A percentile compares a stretch with the other conserved stretches of the same genome.
phyloP scores from a whole-genome alignment of 2,329 filamentous ascomycete genomes.

The Chaetomium sp. region DNA sequence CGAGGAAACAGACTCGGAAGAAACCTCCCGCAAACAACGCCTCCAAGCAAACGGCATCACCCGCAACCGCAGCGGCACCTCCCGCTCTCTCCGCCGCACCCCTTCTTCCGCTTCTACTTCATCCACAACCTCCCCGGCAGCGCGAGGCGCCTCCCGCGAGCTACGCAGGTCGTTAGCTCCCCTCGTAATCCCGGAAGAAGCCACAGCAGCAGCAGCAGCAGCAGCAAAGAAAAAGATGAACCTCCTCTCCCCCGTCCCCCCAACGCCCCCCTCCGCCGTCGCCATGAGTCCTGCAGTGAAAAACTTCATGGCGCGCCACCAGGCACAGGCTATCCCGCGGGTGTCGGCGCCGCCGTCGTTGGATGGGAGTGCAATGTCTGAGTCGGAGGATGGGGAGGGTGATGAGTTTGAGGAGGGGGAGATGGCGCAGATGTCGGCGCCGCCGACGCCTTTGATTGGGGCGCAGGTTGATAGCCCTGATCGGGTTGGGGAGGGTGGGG shows the following conservation, averaged over 20 bases:
- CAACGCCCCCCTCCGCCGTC: slow-evolving; percentile 60
- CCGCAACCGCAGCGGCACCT: slow-evolving; percentile 25
- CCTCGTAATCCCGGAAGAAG: slow-evolving; percentile 46
- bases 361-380: slow-evolving; percentile 81
- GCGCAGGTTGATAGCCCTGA: slow-evolving; percentile 31
- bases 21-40: slow-evolving; percentile 46
- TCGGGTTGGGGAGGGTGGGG: no score
- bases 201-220: slow-evolving; percentile 30
- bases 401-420: slow-evolving; percentile 42
- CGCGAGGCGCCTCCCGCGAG: slow-evolving; percentile 34
- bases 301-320: slow-evolving; percentile 60
- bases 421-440: slow-evolving; percentile 73
- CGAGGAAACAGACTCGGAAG: slow-evolving; percentile 38
- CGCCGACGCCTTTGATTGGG: slow-evolving; percentile 71
- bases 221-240: slow-evolving; percentile 37
- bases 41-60: slow-evolving; percentile 35
- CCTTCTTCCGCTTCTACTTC: no score
- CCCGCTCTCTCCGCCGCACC: no score
- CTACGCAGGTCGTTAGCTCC: slow-evolving; percentile 37
- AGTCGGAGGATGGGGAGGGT: slow-evolving; percentile 30
- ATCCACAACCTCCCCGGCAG: slow-evolving; percentile 37
- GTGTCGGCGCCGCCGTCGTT: slow-evolving; percentile 79
- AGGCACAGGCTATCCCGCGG: slow-evolving; percentile 60
- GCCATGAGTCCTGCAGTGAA: slow-evolving; percentile 71
- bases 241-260: slow-evolving; percentile 52